Evolutionary conservation across 441 rosid genomes (phyloP), one percentile per base, ranked within the genome.

Genomic region (Populus hybrid): DNA sequence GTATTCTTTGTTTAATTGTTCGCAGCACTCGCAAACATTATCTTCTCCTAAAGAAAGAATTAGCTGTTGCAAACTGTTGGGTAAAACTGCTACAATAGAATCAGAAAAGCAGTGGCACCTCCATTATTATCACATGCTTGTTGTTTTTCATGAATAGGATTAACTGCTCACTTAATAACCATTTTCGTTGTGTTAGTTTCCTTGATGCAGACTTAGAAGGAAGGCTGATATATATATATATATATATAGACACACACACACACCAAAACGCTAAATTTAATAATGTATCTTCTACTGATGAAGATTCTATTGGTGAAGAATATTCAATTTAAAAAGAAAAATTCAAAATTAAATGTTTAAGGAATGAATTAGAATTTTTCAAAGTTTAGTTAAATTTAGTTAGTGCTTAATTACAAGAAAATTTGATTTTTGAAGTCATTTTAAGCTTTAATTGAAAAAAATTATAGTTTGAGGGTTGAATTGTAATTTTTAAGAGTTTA

Each of bases 231-330:
- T 26, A 26, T 24, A 24, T 24, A 24, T 24, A 24, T 24, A 24
- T 24, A 24, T 24, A 26, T 2, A 26, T 2, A n/a, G n/a, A 26
- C 28, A 26, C 28, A 26, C 28, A n/a, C n/a, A n/a, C n/a, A n/a
- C n/a, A n/a, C n/a, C n/a, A n/a, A n/a, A n/a, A n/a, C n/a, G n/a
- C n/a, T n/a, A n/a, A n/a, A n/a, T 4, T 0, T 46, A 0, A 46
- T 0, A 46, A 0, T 46, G 19, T 46, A 14, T 46, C 1, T 46
- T 46, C 0, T 46, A 46, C 0, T 14, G 6, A 46, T 46, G 1
- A 5, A 5, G n/a, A 1, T 0, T 1, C 0, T 16, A 50, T 16
- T 50, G 0, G 3, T 1, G 5, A 53, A 2, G 1, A 6, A 1
- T 2, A 53, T 53, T 18, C 2, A 18, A 18, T 53, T 18, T 6